Evolutionary conservation across 2,329 filamentous ascomycete genomes (phyloP).

Genomic region (Xylariomycetidae sp.): DNA sequence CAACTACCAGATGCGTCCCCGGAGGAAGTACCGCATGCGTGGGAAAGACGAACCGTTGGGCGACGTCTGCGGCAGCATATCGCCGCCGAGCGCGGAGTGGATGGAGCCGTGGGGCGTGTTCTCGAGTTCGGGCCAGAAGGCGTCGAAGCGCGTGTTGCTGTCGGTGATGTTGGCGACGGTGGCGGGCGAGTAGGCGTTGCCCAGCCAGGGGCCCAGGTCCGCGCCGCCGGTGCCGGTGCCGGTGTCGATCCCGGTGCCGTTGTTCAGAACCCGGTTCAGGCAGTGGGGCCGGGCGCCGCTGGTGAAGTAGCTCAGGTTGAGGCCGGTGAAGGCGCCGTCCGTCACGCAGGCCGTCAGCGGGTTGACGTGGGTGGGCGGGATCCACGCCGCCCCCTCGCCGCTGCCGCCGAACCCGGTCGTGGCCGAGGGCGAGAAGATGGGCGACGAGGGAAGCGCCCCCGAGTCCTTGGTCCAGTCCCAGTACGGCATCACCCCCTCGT

Average conservation of each 20-base stretch:
- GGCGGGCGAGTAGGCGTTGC: background rate
- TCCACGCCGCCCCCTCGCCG: too few relatives aligned
- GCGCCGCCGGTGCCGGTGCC: background rate
- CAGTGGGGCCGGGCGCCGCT: slow-evolving; percentile 4
- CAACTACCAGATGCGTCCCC: too few relatives aligned
- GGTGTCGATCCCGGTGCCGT: slow-evolving; percentile 1
- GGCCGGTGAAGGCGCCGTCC: too few relatives aligned
- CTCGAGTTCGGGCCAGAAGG: slow-evolving; percentile 3
- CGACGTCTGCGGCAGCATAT: too few relatives aligned
- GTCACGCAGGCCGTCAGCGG: too few relatives aligned
- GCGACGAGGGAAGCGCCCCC: too few relatives aligned
- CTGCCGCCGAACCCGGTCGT: too few relatives aligned
- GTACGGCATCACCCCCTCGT: slow-evolving; percentile 13
- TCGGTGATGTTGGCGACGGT: slow-evolving; percentile 4
- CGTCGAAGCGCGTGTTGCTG: slow-evolving; percentile 1
- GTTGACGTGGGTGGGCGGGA: too few relatives aligned
- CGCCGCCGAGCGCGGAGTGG: slow-evolving; percentile 5
- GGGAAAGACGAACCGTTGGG: too few relatives aligned
- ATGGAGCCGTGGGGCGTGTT: slow-evolving; percentile 4
- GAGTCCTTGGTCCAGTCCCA: too few relatives aligned
- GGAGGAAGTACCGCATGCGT: too few relatives aligned
- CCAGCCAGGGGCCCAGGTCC: background rate
- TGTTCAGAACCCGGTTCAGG: slow-evolving; percentile 14
- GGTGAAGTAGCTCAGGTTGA: slow-evolving; percentile 1
- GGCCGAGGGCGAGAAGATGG: too few relatives aligned